Percentiles rank a stretch among this genome's conserved stretches.
phyloP scores from a whole-genome alignment of 192 early-diverging fungal species.

The Umbelopsis ramanniana region DNA sequence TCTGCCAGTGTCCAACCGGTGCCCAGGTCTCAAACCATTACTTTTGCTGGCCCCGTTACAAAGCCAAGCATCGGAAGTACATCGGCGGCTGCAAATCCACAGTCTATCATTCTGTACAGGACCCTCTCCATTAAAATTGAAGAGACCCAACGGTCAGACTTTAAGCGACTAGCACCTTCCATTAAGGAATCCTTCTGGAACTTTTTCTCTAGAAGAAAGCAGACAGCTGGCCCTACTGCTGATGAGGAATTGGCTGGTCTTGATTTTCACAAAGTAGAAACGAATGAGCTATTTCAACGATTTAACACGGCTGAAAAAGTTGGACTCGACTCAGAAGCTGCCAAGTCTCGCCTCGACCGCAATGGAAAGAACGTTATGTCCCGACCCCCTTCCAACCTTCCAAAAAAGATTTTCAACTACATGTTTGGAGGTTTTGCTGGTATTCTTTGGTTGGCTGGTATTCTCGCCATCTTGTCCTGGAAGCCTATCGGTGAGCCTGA shows the following conservation, averaged over 20 bases:
- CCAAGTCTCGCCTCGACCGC: conserved; percentile 34
- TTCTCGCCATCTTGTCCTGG: conserved; percentile 70
- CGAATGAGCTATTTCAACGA: conserved; percentile 30
- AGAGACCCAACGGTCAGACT: conserved; percentile 7
- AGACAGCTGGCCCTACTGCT: neutral
- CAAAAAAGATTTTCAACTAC: conserved; percentile 47
- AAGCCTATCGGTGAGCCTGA: conserved; percentile 50
- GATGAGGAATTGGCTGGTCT: conserved; percentile 41
- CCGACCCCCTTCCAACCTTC: conserved; percentile 33
- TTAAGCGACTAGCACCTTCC: neutral
- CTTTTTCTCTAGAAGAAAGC: conserved; percentile 1
- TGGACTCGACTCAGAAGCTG: conserved; percentile 38
- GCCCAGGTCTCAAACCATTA: conserved; percentile 19
- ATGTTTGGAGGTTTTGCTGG: conserved; percentile 72
- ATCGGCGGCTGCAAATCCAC: neutral
- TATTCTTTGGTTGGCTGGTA: conserved; percentile 64
- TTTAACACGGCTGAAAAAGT: conserved; percentile 41
- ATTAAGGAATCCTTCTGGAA: conserved; percentile 13
- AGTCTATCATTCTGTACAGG: conserved; percentile 7
- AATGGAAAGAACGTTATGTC: conserved; percentile 46
- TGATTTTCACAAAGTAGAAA: conserved; percentile 47
- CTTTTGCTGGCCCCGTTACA: neutral
- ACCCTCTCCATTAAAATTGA: conserved; percentile 18
- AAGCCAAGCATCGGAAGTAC: neutral
- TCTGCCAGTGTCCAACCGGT: neutral